Percentiles rank a stretch among this genome's conserved stretches.
Evolutionary conservation across 2,329 filamentous ascomycete genomes (phyloP).

Genomic region (Botrytis cinerea): DNA sequence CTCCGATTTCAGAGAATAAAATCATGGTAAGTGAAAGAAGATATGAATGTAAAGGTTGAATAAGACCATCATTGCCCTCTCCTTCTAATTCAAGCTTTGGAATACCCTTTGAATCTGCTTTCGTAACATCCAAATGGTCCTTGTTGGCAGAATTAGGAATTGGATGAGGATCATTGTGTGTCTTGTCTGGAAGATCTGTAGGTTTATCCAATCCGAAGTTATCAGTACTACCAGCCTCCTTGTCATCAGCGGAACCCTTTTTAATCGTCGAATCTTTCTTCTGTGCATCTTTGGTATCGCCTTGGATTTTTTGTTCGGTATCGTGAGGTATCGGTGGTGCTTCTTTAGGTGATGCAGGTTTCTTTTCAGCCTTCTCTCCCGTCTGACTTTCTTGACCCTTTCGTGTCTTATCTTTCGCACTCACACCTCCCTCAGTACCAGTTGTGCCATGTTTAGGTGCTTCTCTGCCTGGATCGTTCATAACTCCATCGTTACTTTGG

Average conservation of each 20-base stretch:
- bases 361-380: conserved; percentile 68
- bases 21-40: conserved; percentile 96
- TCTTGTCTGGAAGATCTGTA: conserved; percentile 74
- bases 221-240: conserved; percentile 36
- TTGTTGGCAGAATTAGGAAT: conserved; percentile 66
- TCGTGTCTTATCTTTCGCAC: conserved; percentile 78
- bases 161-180: conserved; percentile 72
- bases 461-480: conserved; percentile 81
- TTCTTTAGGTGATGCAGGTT: conserved; percentile 82
- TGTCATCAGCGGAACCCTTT: conserved; percentile 44
- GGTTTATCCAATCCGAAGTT: conserved; percentile 70
- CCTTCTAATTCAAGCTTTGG: conserved; percentile 43
- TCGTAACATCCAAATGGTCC: conserved; percentile 59
- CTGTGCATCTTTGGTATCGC: conserved; percentile 40
- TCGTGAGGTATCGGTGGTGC: conserved; percentile 74
- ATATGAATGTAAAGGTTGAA: conserved; percentile 84
- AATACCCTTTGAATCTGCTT: conserved; percentile 45
- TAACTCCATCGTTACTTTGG: conserved; percentile 75
- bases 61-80: conserved; percentile 60
- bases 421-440: conserved; percentile 86
- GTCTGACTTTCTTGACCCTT: conserved; percentile 67
- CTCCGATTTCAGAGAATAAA: conserved; percentile 91
- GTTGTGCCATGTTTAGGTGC: conserved; percentile 82
- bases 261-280: conserved; percentile 42
- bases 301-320: conserved; percentile 73